A percentile compares a stretch with the other conserved stretches of the same genome.
Conservation (phyloP, 106 monocot genomes). For the Iris macrosiphon region DNA sequence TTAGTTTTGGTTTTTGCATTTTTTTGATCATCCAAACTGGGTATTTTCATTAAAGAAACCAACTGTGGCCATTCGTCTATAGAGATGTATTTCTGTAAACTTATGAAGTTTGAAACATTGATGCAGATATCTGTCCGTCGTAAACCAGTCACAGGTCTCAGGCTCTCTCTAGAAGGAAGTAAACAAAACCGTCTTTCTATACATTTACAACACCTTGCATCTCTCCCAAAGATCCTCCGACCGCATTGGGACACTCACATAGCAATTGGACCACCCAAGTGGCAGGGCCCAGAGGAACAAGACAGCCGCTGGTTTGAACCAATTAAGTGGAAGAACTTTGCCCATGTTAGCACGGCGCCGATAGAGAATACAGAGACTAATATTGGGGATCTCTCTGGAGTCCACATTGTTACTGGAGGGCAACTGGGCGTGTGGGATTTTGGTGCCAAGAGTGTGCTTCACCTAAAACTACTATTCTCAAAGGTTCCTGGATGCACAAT, state of each 20-base stretch:
- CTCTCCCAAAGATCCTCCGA: conserved; percentile 78
- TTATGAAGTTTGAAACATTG: neutral
- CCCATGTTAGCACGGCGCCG: conserved; percentile 93
- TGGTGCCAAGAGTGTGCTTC: conserved; percentile 72
- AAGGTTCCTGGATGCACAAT: conserved; percentile 82
- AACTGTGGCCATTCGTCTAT: too few relatives aligned
- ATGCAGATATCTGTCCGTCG: conserved; percentile 84
- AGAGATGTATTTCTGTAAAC: neutral
- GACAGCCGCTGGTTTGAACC: conserved; percentile 98
- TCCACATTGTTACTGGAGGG: conserved; percentile 81
- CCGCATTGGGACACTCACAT: conserved; percentile 84
- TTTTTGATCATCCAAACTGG: too few relatives aligned
- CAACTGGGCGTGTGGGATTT: conserved; percentile 98
- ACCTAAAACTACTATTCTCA: conserved; percentile 75
- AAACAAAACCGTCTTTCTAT: conserved; percentile 77
- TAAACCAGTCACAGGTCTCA: conserved; percentile 76
- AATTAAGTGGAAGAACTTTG: conserved; percentile 92
- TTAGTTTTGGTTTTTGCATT: too few relatives aligned
- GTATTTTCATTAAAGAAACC: too few relatives aligned
- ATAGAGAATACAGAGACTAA: conserved; percentile 64
- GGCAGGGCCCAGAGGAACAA: conserved; percentile 96
- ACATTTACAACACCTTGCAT: conserved; percentile 67
- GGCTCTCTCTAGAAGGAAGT: conserved; percentile 63
- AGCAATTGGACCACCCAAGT: conserved; percentile 80
- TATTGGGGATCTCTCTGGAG: conserved; percentile 80